Percentiles rank a stretch among this genome's conserved stretches.
Conservation (phyloP, 2,329 filamentous ascomycete species). For the Aspergillus niger region DNA sequence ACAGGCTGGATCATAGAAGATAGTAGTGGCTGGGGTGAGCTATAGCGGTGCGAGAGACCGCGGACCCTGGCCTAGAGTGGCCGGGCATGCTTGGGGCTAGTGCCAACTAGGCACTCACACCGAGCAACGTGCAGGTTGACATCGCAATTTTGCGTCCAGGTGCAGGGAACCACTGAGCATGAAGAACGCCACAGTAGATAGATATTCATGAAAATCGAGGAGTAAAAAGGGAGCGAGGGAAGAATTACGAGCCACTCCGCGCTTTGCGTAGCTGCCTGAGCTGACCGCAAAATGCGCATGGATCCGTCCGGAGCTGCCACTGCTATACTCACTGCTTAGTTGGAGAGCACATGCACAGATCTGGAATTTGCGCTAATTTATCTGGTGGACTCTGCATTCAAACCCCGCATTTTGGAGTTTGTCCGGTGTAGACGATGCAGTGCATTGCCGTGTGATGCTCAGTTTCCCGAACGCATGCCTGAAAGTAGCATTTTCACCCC, state of each 20-base stretch:
- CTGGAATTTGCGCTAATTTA: not conserved
- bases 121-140: not conserved
- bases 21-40: not conserved
- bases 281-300: not conserved
- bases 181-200: not conserved
- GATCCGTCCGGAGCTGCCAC: not conserved
- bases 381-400: not conserved
- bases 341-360: not conserved
- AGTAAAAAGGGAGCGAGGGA: not conserved
- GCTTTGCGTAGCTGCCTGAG: conserved; percentile 3
- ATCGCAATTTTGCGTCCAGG: not conserved
- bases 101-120: not conserved
- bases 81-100: not conserved
- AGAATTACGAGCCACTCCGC: not conserved
- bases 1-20: not conserved
- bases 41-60: not conserved
- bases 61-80: not conserved
- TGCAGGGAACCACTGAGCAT: not conserved
- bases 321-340: not conserved
- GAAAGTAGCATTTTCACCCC: too few species aligned
- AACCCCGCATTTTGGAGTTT: not conserved
- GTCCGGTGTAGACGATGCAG: not conserved
- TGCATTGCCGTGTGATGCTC: not conserved
- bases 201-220: not conserved
- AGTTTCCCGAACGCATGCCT: too few species aligned